Percentiles rank a stretch among this genome's conserved stretches.
phyloP scores from a whole-genome alignment of 208 protist genomes.

The Porcisia deanei region DNA sequence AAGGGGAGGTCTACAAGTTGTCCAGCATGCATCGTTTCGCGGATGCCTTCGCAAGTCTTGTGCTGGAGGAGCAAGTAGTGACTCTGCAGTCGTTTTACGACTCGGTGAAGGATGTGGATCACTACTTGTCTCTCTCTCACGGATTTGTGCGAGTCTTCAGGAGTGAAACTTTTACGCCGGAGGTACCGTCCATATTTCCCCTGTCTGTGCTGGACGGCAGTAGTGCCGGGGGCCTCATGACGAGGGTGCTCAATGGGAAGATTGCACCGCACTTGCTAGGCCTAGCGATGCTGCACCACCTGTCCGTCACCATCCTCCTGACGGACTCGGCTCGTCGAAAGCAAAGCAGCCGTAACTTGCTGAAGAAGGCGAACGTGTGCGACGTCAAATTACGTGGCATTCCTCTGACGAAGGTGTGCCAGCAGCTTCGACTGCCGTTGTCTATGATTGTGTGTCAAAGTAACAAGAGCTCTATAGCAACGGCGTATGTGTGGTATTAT shows the following conservation, averaged over 20 bases:
- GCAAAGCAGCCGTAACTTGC: slow-evolving; percentile 61
- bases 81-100: slow-evolving; percentile 84
- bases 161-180: slow-evolving; percentile 39
- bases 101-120: slow-evolving; percentile 56
- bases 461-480: slow-evolving; percentile 56
- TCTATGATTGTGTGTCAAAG: slow-evolving; percentile 76
- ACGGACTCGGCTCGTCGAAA: slow-evolving; percentile 58
- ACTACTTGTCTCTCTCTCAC: slow-evolving; percentile 72
- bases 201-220: slow-evolving; percentile 86
- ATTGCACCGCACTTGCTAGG: slow-evolving; percentile 88
- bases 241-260: slow-evolving; percentile 66
- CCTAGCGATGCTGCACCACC: slow-evolving; percentile 89
- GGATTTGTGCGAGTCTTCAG: slow-evolving; percentile 90
- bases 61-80: slow-evolving; percentile 73
- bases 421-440: slow-evolving; percentile 80
- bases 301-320: slow-evolving; percentile 72
- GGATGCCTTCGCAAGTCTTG: slow-evolving; percentile 42
- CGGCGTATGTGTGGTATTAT: slow-evolving; percentile 76
- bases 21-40: slow-evolving; percentile 31
- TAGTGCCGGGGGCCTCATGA: slow-evolving; percentile 70
- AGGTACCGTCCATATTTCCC: slow-evolving; percentile 79
- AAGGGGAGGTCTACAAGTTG: slow-evolving; percentile 3
- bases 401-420: slow-evolving; percentile 83
- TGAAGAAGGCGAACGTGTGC: slow-evolving; percentile 72
- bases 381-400: slow-evolving; percentile 89